Evolutionary conservation across 2,329 filamentous ascomycete species (phyloP).

Genomic region (Epichloe typhina): DNA sequence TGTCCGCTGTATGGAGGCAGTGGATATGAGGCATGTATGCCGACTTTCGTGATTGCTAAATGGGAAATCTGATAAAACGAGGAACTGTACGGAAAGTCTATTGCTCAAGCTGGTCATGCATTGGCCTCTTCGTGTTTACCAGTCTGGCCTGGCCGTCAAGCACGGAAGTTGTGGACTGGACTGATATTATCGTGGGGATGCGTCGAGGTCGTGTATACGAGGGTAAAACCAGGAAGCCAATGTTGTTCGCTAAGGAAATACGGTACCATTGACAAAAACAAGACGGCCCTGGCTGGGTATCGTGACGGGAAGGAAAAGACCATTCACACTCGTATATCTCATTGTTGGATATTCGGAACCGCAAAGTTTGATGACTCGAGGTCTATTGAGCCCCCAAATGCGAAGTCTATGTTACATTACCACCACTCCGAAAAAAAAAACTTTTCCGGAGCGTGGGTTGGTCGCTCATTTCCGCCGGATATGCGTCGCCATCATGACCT

Average conservation of each 20-base stretch:
- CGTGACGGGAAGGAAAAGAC: background rate
- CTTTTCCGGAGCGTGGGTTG: conserved; percentile 6
- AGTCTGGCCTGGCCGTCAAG: no score
- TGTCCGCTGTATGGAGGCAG: background rate
- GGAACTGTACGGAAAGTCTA: no score
- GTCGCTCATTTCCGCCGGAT: conserved; percentile 14
- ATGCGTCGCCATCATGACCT: conserved; percentile 10
- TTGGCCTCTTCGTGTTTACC: no score
- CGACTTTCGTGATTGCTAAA: no score
- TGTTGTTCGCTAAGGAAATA: background rate
- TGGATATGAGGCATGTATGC: background rate
- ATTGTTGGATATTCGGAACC: background rate
- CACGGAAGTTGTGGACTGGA: no score
- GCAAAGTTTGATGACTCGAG: conserved; percentile 9
- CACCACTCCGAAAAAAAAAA: conserved; percentile 12
- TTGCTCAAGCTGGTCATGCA: no score
- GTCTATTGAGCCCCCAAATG: conserved; percentile 21
- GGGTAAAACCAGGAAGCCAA: no score
- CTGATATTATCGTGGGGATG: no score
- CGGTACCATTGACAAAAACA: no score
- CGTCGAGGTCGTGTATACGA: no score
- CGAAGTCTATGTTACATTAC: conserved; percentile 30
- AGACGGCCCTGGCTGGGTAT: background rate
- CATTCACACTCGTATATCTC: no score
- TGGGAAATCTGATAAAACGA: no score